phyloP scores from a whole-genome alignment of 768 basidiomycete genomes.

The Pleurotus ostreatus region DNA sequence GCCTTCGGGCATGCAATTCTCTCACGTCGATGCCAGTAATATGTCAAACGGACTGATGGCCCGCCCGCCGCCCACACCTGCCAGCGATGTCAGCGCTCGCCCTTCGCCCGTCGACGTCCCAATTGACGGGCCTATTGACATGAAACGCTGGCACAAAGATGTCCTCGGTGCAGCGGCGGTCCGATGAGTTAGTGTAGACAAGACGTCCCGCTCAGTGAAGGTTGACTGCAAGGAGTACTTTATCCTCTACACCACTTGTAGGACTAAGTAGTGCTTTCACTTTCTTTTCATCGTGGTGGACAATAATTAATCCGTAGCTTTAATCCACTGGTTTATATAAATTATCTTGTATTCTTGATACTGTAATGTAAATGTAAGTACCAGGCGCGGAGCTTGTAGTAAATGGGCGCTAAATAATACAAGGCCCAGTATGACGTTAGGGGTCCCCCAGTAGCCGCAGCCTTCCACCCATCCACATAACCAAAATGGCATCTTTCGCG shows the following conservation, averaged over 20 bases:
- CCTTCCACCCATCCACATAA: too few relatives aligned
- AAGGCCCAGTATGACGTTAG: too few relatives aligned
- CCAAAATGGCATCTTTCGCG: background rate
- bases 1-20: background rate
- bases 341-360: background rate
- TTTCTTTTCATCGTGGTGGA: background rate
- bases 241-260: background rate
- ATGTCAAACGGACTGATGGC: background rate
- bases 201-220: background rate
- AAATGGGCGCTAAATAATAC: too few relatives aligned
- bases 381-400: background rate
- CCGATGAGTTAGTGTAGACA: background rate
- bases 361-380: background rate
- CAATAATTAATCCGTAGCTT: background rate
- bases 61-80: background rate
- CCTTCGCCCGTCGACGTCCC: background rate
- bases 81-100: background rate
- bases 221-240: background rate
- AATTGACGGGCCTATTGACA: background rate
- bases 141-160: conserved; percentile 8
- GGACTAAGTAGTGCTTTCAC: background rate
- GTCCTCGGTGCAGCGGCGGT: conserved; percentile 8
- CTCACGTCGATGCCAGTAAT: background rate
- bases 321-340: background rate
- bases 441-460: too few relatives aligned